These are phyloP conservation scores for Aurantiochytrium sp. DNA, from an alignment of 108 stramenopile genomes.

Conservation along the genomic window DNA sequence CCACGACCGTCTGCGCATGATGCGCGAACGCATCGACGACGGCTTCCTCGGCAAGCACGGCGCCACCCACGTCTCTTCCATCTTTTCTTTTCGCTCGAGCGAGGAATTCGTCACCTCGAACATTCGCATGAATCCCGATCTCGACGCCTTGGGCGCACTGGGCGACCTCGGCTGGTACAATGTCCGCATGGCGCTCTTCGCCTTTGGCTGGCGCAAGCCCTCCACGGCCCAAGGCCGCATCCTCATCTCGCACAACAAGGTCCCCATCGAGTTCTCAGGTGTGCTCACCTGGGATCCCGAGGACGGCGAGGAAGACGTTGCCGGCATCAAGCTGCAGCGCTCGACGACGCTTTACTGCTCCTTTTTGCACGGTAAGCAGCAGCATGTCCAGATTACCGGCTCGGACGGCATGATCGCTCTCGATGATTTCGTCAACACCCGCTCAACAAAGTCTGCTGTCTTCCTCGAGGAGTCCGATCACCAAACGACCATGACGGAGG, in stretches of 20 bases:
- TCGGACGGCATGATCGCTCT: background rate
- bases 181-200: background rate
- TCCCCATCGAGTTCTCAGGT: constrained; percentile 7
- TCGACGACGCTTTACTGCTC: background rate
- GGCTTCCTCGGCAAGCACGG: background rate
- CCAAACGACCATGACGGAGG: background rate
- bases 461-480: background rate
- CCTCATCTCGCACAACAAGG: background rate
- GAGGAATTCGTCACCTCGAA: background rate
- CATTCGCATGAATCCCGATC: background rate
- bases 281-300: background rate
- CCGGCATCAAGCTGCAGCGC: background rate
- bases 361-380: background rate
- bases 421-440: constrained; percentile 18
- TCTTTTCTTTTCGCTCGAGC: background rate
- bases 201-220: background rate
- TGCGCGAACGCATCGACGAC: background rate
- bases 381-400: background rate
- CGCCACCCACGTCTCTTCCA: background rate
- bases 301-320: background rate
- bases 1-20: background rate
- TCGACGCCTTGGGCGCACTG: constrained; percentile 19
- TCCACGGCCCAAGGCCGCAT: background rate
- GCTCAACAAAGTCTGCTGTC: background rate
- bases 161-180: constrained; percentile 30